Base-by-base conservation (phyloP, 1,284 basidiomycete genomes). In the Volvariella volvacea region DNA sequence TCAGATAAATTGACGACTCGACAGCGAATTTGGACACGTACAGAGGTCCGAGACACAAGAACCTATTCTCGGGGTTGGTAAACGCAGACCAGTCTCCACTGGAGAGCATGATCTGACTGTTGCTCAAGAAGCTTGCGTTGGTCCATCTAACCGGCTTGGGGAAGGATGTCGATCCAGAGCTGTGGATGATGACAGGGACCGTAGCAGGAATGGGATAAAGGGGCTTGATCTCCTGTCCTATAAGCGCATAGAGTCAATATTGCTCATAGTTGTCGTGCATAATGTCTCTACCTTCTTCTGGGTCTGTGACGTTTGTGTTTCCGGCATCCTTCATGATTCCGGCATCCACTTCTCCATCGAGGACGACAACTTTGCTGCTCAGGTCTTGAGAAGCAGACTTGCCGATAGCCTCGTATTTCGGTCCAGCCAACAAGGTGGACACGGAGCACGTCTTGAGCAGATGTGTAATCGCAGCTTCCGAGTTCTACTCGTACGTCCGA, bases 31-130 rank as follows among this genome's bases (percentile, higher is more conserved):
- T 28, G 6, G 25, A 28, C 9, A 45, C 39, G 34, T 41, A 50
- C 49, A 50, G 16, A 20, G 49, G 46, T 9, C 46, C 49, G 17
- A 50, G 33, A 46, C 49, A 50, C 22, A 50, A 41, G 47, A 50
- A 48, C 15, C 49, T 36, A 30, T 50, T 50, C n/a, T 45, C 39
- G 14, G 46, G 43, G 38, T 50, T 22, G n/a, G 46, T 48, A 34
- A 50, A 50, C 4, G 43, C 49, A 10, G 49, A 50, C 49, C 49
- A 50, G 28, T 46, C 49, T n/a, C 49, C 49, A 15, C 22, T 28
- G 2, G 49, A 42, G 31, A 48, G 44, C 17, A 48, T 39, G 14
- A 50, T 40, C 22, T 50, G 49, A 33, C 49, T 48, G 28, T 48
- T 50, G 22, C 43, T 47, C 40, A 50, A 41, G 28, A 50, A 48